phyloP scores from a whole-genome alignment of 495 filamentous ascomycete species.

The Xylaria longipes region DNA sequence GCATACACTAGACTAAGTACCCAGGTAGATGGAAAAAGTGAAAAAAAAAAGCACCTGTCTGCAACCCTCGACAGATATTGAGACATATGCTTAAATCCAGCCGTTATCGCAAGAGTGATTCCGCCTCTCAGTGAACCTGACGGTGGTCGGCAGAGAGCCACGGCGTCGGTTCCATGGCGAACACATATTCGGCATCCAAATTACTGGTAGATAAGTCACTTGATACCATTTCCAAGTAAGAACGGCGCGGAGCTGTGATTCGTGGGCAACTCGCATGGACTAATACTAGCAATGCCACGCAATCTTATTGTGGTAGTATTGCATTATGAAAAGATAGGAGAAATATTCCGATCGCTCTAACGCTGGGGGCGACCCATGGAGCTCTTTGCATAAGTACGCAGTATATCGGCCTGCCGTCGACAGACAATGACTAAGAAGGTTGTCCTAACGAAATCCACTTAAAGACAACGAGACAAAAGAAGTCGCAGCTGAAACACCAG shows the following conservation, averaged over 20 bases:
- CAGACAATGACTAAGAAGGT: background rate
- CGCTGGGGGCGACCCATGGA: background rate
- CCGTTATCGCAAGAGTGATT: background rate
- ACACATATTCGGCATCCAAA: slow-evolving; percentile 13
- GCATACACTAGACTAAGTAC: background rate
- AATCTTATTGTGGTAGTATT: slow-evolving; percentile 22
- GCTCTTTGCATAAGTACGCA: background rate
- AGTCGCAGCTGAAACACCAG: background rate
- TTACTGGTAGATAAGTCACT: background rate
- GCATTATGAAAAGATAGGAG: slow-evolving; percentile 16
- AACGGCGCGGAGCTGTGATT: background rate
- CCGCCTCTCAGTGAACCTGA: background rate
- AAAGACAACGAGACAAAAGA: background rate
- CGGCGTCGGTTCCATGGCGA: background rate
- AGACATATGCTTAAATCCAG: background rate
- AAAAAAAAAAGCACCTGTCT: background rate
- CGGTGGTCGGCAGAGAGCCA: background rate
- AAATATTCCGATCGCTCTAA: background rate
- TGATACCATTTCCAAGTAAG: background rate
- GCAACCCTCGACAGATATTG: background rate
- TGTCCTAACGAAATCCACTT: background rate
- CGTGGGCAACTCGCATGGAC: slow-evolving; percentile 13
- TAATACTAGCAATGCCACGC: slow-evolving; percentile 12
- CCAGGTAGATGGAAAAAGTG: background rate
- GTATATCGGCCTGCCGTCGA: background rate